Conservation (phyloP, 805 yeast genomes). For the Candida schatavii region DNA sequence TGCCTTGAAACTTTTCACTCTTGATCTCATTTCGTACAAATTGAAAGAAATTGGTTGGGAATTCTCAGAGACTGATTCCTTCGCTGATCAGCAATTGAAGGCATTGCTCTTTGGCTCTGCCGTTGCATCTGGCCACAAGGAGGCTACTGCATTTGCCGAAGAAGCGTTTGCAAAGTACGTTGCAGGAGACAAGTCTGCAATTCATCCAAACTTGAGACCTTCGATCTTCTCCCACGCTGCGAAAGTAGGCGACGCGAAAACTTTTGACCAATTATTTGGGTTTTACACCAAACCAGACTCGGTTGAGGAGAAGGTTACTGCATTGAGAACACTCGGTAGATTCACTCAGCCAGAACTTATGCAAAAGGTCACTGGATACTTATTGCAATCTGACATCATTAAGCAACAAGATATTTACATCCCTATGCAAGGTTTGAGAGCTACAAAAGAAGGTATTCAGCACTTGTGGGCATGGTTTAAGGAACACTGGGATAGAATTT, state of each 20-base stretch:
- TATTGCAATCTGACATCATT: conserved; percentile 56
- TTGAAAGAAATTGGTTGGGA: conserved; percentile 62
- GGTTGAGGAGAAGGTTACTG: conserved; percentile 66
- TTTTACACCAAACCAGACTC: conserved; percentile 61
- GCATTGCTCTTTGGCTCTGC: conserved; percentile 61
- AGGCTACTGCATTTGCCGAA: conserved; percentile 45
- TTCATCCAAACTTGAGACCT: conserved; percentile 72
- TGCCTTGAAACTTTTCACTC: conserved; percentile 51
- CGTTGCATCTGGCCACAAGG: conserved; percentile 47
- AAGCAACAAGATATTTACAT: conserved; percentile 70
- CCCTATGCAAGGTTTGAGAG: conserved; percentile 72
- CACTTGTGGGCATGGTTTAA: conserved; percentile 73
- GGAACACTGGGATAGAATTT: conserved; percentile 68
- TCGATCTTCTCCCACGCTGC: conserved; percentile 68
- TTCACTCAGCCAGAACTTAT: conserved; percentile 52
- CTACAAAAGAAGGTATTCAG: conserved; percentile 62
- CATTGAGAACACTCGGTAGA: conserved; percentile 67
- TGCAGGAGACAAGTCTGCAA: conserved; percentile 62
- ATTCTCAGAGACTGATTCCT: conserved; percentile 54
- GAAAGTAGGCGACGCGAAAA: conserved; percentile 55
- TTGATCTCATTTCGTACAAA: conserved; percentile 55
- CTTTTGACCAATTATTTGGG: conserved; percentile 59
- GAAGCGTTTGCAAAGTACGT: conserved; percentile 52
- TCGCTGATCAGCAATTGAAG: conserved; percentile 64
- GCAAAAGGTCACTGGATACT: conserved; percentile 52